phyloP scores from a whole-genome alignment of 116 monocot genomes.

The Trichopus zeylanicus region DNA sequence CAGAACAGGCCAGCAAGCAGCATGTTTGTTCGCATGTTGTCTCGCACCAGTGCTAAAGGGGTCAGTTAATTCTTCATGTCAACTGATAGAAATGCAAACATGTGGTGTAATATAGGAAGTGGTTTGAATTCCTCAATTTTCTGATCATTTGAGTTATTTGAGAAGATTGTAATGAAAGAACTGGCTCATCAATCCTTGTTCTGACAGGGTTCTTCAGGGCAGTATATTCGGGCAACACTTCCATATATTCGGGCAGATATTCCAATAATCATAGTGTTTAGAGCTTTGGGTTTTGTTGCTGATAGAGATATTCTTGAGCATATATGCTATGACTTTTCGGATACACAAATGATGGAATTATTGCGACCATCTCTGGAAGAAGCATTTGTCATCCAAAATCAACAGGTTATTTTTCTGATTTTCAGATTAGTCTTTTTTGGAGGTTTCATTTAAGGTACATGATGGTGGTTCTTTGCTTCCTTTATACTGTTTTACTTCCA shows the following conservation, averaged over 20 bases:
- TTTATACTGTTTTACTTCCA: too few relatives aligned
- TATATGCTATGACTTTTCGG: conserved; percentile 98
- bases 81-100: not conserved
- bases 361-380: conserved; percentile 96
- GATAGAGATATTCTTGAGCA: conserved; percentile 97
- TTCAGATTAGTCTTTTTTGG: not conserved
- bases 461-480: not conserved
- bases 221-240: conserved; percentile 93
- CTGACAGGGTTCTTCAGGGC: conserved; percentile 86
- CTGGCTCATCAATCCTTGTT: not conserved
- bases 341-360: conserved; percentile 98
- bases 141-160: not conserved
- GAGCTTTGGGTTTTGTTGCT: conserved; percentile 98
- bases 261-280: conserved; percentile 92
- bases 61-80: conserved; percentile 23
- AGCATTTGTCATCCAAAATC: conserved; percentile 99
- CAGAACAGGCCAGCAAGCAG: conserved; percentile 99
- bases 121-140: not conserved
- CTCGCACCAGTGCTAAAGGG: conserved; percentile 95
- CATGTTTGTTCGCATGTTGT: conserved; percentile 99
- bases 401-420: conserved; percentile 49
- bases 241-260: conserved; percentile 86
- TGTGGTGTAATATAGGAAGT: too few relatives aligned
- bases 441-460: conserved; percentile 32
- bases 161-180: not conserved